Base-by-base conservation (phyloP, 768 basidiomycete genomes). In the Boletus subcaerulescens region DNA sequence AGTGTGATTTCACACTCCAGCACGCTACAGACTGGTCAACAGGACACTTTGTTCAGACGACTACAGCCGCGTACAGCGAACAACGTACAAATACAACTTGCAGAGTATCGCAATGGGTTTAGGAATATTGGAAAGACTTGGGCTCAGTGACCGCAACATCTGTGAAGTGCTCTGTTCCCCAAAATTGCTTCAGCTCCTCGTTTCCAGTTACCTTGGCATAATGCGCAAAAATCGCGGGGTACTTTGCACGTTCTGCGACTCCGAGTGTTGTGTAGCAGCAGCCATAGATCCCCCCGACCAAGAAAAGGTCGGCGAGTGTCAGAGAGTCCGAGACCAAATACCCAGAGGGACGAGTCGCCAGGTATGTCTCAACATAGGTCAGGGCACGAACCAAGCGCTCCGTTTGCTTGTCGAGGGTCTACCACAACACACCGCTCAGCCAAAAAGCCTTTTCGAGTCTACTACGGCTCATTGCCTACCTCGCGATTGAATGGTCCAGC, bases 131-230 rank as follows among this genome's bases (percentile, higher is more conserved):
- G 29, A 29, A 29, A 2, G 29, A 9, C 29, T 9, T 29, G 29
- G 29, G 29, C 29, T 29, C 29, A 29, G 29, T 29, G 13, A 41
- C 6, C 1, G 45, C 52, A 0, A 44, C 54, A 5, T 60, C 56
- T 4, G 51, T 43, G 20, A 64, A 63, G 11, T 3, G 4, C 8
- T 49, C 24, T 5, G 50, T 60, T 7, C 46, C 48, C 55, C 56
- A 63, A 14, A 50, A 45, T 11, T 58, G 26, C 15, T 60, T 54
- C 8, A 63, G 13, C 54, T 12, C 52, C 22, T 55, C 53, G 7
- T 66, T 48, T 45, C 9, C 1, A 0, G 64, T 52, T 46, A 66
- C 67, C n/a, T 46, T 66, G 9, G 24, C 48, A 26, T 42, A 59
- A 26, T 64, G 58, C 5, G 54, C 45, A 36, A 58, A 60, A 1